These are phyloP conservation scores for Dichomitus squalens DNA, from an alignment of 1,284 basidiomycete genomes.

Conservation along the genomic window DNA sequence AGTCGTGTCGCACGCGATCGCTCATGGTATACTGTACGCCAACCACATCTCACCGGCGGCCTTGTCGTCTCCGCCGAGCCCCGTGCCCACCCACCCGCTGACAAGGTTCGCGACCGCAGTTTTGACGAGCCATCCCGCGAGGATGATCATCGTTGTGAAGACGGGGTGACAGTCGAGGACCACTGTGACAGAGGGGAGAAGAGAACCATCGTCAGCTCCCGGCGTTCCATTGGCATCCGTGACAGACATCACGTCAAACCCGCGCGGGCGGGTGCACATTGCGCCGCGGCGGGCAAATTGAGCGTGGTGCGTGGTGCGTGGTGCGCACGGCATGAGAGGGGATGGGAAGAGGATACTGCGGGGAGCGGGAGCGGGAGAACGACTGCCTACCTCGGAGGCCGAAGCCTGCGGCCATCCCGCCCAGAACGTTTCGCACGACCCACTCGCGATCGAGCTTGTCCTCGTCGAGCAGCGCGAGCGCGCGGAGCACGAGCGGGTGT, in stretches of 20 bases:
- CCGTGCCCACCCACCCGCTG: conserved; percentile 60
- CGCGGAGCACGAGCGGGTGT: conserved; percentile 38
- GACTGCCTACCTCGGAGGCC: conserved; percentile 54
- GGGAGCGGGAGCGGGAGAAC: not conserved
- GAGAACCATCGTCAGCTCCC: not conserved
- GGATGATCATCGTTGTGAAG: conserved; percentile 77
- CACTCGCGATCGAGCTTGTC: conserved; percentile 78
- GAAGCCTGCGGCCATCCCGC: conserved; percentile 82
- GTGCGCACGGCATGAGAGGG: not conserved
- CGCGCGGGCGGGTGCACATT: not conserved
- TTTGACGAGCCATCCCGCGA: conserved; percentile 78
- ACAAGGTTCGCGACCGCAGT: conserved; percentile 62
- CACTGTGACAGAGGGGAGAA: conserved; percentile 43
- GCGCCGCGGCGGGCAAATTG: not conserved
- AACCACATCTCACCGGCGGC: conserved; percentile 63
- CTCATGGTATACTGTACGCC: conserved; percentile 77
- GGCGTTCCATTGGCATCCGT: too few relatives aligned
- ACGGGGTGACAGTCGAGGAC: conserved; percentile 75
- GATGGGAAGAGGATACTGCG: conserved; percentile 26
- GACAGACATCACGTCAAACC: not conserved
- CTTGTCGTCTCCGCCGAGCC: conserved; percentile 54
- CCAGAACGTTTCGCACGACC: conserved; percentile 82
- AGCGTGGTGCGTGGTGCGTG: not conserved
- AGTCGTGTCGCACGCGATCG: not conserved
- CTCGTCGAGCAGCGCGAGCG: conserved; percentile 60